phyloP scores from a whole-genome alignment of 2,329 filamentous ascomycete genomes.

The Coccinonectria pachysandricola region DNA sequence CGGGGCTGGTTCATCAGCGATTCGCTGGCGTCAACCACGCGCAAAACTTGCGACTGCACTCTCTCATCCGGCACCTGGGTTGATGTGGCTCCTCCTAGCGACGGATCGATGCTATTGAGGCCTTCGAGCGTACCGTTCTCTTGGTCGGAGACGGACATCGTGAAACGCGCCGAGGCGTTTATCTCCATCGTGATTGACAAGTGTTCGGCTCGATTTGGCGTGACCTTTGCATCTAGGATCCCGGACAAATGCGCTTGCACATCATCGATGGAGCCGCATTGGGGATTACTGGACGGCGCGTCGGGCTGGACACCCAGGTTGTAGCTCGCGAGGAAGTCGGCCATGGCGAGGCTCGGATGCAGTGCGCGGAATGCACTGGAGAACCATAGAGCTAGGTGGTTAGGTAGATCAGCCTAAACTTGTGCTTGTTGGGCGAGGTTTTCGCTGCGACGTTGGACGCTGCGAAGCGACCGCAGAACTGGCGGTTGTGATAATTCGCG shows the following conservation, averaged over 20 bases:
- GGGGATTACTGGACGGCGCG: slow-evolving; percentile 11
- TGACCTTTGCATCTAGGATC: slow-evolving; percentile 31
- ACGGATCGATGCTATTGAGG: slow-evolving; percentile 24
- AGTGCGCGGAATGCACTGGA: slow-evolving; percentile 1
- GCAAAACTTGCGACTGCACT: slow-evolving; percentile 17
- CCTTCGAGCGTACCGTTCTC: slow-evolving; percentile 27
- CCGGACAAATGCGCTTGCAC: slow-evolving; percentile 34
- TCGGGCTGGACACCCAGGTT: slow-evolving; percentile 18
- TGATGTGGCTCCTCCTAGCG: slow-evolving; percentile 20
- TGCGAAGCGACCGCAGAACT: no score
- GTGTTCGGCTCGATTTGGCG: slow-evolving; percentile 39
- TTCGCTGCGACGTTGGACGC: slow-evolving; percentile 10
- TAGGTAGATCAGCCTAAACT: no score
- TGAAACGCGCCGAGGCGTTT: slow-evolving; percentile 32
- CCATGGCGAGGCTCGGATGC: slow-evolving; percentile 17
- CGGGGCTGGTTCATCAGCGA: slow-evolving; percentile 37
- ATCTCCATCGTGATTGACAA: slow-evolving; percentile 38
- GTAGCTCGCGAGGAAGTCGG: slow-evolving; percentile 29
- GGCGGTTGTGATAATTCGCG: no score
- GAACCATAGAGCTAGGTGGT: no score
- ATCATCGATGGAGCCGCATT: slow-evolving; percentile 31
- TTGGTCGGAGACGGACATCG: slow-evolving; percentile 26
- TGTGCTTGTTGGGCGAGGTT: no score
- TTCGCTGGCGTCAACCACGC: slow-evolving; percentile 34
- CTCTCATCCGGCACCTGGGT: slow-evolving; percentile 5